These are phyloP conservation scores for Podila clonocystis DNA, from an alignment of 192 early-diverging fungal genomes.

Conservation along the genomic window DNA sequence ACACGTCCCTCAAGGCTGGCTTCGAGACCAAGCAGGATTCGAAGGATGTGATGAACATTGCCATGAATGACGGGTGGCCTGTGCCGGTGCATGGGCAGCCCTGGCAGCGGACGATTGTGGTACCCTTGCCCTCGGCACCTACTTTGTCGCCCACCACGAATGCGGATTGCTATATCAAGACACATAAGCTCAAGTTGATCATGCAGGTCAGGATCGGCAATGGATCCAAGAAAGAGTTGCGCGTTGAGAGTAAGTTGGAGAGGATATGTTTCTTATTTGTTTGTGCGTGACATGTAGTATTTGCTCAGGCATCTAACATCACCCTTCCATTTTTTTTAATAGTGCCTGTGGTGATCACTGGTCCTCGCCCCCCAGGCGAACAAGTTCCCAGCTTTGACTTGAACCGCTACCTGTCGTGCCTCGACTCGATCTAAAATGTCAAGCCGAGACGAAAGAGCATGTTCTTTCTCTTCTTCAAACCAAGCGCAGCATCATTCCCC, in stretches of 20 bases:
- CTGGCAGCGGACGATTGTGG: constrained; percentile 28
- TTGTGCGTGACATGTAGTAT: not conserved
- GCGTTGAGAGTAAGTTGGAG: constrained; percentile 37
- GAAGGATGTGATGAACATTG: constrained; percentile 7
- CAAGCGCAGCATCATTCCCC: too few relatives aligned
- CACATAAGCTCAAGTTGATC: not conserved
- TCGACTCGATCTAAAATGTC: constrained; percentile 7
- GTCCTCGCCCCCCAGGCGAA: constrained; percentile 26
- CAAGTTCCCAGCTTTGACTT: constrained; percentile 17
- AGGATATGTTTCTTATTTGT: not conserved
- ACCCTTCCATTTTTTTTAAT: not conserved
- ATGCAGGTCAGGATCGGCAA: constrained; percentile 8
- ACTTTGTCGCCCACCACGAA: constrained; percentile 6
- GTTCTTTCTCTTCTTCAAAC: too few relatives aligned
- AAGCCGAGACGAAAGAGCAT: too few relatives aligned
- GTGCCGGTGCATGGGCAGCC: not conserved
- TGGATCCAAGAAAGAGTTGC: constrained; percentile 2
- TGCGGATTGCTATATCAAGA: not conserved
- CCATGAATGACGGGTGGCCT: constrained; percentile 17
- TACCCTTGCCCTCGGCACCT: constrained; percentile 10
- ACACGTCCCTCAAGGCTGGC: constrained; percentile 1
- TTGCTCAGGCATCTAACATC: not conserved
- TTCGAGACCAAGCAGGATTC: not conserved
- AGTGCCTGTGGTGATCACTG: constrained; percentile 31
- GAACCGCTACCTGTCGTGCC: constrained; percentile 10